Evolutionary conservation across 2,329 filamentous ascomycete genomes (phyloP).

Genomic region (Colletotrichum viniferum): DNA sequence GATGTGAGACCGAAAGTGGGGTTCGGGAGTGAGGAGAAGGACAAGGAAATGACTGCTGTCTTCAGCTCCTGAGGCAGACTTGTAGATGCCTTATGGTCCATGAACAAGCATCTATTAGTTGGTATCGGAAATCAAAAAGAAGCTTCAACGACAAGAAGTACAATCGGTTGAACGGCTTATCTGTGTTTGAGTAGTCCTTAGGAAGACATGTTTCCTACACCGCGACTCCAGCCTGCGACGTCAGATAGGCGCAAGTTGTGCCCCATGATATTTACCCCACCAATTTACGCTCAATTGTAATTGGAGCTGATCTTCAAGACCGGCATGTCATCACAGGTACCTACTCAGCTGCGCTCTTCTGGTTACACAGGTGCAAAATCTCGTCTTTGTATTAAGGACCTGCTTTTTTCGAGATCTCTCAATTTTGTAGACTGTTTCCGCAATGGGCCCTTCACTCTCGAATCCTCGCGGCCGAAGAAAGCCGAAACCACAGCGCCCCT

Average conservation of each 20-base stretch:
- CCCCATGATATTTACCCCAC: not conserved
- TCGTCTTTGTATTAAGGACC: not conserved
- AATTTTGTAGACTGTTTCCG: not conserved
- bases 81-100: not conserved
- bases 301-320: not conserved
- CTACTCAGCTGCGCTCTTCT: not conserved
- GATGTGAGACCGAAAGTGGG: not conserved
- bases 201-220: not conserved
- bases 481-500: not conserved
- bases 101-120: not conserved
- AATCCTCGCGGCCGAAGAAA: not conserved
- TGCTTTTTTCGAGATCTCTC: not conserved
- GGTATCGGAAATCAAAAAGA: not conserved
- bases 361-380: not conserved
- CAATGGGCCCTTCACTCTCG: not conserved
- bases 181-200: not conserved
- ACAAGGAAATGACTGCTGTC: not conserved
- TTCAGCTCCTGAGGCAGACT: slow-evolving; percentile 1
- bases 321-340: not conserved
- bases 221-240: not conserved
- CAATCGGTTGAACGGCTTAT: not conserved
- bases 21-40: not conserved
- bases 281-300: not conserved
- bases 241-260: not conserved
- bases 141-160: not conserved